Percentiles rank a stretch among this genome's conserved stretches.
Conservation (phyloP, 2,329 filamentous ascomycete species). For the Epichloe festucae region DNA sequence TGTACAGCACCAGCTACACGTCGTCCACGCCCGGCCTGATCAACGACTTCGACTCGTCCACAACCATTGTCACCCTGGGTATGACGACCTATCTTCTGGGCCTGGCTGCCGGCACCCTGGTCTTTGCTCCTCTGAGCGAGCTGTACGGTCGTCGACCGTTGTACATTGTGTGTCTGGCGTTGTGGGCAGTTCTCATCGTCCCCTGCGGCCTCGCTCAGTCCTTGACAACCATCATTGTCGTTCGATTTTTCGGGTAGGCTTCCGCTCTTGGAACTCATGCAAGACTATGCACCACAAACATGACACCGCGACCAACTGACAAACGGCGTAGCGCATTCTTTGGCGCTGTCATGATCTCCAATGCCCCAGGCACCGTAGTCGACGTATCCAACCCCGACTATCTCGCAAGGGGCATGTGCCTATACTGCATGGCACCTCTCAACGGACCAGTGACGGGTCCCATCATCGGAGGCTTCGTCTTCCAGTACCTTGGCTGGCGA, state of each 20-base stretch:
- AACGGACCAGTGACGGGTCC: constrained; percentile 47
- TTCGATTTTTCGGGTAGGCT: constrained; percentile 56
- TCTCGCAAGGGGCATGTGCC: constrained; percentile 72
- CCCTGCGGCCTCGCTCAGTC: constrained; percentile 59
- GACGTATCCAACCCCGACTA: constrained; percentile 74
- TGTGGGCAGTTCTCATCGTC: constrained; percentile 57
- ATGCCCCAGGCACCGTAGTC: constrained; percentile 68
- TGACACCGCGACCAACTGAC: no score
- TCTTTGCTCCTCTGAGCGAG: constrained; percentile 63
- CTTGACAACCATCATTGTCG: constrained; percentile 53
- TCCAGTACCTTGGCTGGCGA: constrained; percentile 67
- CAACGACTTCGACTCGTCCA: constrained; percentile 46
- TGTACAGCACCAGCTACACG: constrained; percentile 72
- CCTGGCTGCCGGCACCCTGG: constrained; percentile 55
- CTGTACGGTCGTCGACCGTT: constrained; percentile 56
- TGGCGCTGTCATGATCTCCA: constrained; percentile 66
- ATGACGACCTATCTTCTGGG: constrained; percentile 70
- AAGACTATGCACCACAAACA: no score
- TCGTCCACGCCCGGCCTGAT: constrained; percentile 57
- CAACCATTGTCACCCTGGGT: constrained; percentile 57
- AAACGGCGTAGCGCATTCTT: constrained; percentile 28
- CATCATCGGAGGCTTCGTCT: constrained; percentile 59
- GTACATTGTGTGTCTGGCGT: constrained; percentile 50
- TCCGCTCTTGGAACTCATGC: not conserved
- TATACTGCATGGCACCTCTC: constrained; percentile 55